Base-by-base conservation (phyloP, 2,329 filamentous ascomycete genomes). In the Aspergillus sp. region DNA sequence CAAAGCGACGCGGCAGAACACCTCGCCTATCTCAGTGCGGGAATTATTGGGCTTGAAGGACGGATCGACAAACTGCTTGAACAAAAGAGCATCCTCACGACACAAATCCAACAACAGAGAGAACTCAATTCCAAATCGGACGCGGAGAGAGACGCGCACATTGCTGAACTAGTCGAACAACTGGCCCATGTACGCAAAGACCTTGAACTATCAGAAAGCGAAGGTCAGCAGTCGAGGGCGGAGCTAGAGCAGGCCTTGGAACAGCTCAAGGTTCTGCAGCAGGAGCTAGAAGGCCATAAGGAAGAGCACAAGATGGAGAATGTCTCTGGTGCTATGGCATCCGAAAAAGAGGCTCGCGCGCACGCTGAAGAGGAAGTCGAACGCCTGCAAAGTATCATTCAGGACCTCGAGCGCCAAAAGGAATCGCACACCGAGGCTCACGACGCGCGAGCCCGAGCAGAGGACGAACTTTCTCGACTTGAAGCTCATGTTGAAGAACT, bases 91-190 rank as follows among this genome's bases (percentile, higher is more conserved):
- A 93, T 96, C 21, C 83, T 98, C 8, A 90, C 94, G 70, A 87
- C 92, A 47, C 93, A 98, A 74, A 94, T 97, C 70, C 94, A 96
- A 78, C 93, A 98, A 73, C 94, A 98, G 77, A 90, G 93, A 60
- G 92, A 96, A 71, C 84, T 97, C 59, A 96, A 96, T 77, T 92
- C 84, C 79, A 93, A 93, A 71, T 92, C 91, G 1, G 92, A 96
- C 67, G 82, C 80, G 13, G 76, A 84, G 66, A 80, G 83, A 52
- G 81, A 83, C 66, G 76, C 77, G 17, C 77, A 81, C 60, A 78
- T 82, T 41, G 73, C 73, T 27, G 76, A 81, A 36, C 66, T 83
- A 55, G 76, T 75, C 8, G 77, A 78, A 58, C 75, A 83, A 65
- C 64, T 82, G 66, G 82, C 85, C 19, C 84, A 88, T 62, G 86